Conservation (phyloP, 1,284 basidiomycete species). For the Leccinum angustisporum region DNA sequence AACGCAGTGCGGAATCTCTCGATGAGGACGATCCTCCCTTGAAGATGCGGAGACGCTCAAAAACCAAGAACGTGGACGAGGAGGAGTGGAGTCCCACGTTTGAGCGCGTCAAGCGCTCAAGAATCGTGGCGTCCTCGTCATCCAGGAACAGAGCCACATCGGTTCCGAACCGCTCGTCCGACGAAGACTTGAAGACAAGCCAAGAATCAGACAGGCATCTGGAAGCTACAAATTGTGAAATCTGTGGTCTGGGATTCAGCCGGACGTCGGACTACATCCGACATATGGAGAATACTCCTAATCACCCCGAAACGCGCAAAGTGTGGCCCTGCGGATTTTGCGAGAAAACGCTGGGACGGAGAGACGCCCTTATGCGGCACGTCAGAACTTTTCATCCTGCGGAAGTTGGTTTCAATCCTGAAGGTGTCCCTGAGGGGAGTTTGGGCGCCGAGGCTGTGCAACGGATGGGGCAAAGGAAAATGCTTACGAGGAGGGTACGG, state of each 20-base stretch:
- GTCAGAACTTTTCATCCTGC: constrained; percentile 22
- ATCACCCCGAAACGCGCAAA: constrained; percentile 28
- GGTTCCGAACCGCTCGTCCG: neutral
- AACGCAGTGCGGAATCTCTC: constrained; percentile 13
- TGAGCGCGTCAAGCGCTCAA: constrained; percentile 13
- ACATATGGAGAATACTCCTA: constrained; percentile 26
- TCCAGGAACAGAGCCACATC: neutral
- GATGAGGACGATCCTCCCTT: neutral
- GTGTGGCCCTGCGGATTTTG: constrained; percentile 28
- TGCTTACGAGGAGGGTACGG: constrained; percentile 1
- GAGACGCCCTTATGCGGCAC: constrained; percentile 24
- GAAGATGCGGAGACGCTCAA: constrained; percentile 13
- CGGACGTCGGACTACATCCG: constrained; percentile 24
- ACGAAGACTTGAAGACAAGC: neutral
- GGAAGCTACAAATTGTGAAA: constrained; percentile 12
- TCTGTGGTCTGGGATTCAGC: constrained; percentile 24
- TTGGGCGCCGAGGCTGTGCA: constrained; percentile 1
- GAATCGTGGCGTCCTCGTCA: neutral
- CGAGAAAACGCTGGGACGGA: constrained; percentile 20
- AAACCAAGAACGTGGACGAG: constrained; percentile 22
- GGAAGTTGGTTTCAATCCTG: neutral
- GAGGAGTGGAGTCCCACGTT: constrained; percentile 27
- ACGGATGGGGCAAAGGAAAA: constrained; percentile 11
- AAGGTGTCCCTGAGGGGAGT: constrained; percentile 4
- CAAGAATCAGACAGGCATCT: neutral